phyloP scores from a whole-genome alignment of 257 asterid genomes.

The Lycium ferocissimum region DNA sequence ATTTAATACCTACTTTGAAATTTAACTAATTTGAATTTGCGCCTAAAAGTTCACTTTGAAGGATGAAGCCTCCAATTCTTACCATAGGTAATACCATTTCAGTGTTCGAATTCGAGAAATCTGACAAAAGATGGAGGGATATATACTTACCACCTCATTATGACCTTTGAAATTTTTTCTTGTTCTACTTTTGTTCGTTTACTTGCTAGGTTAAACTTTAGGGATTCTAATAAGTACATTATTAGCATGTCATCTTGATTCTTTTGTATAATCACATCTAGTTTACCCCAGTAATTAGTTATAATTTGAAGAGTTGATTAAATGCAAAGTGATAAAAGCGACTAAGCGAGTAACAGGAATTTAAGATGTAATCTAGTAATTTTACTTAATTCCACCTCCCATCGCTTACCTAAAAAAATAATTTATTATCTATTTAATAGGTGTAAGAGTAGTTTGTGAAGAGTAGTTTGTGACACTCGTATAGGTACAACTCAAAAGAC shows the following conservation, averaged over 20 bases:
- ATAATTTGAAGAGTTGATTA: neutral
- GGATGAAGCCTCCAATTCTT: too few species aligned
- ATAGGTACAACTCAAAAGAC: too few species aligned
- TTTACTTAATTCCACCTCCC: neutral
- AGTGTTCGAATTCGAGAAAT: too few species aligned
- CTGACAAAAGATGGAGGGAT: too few species aligned
- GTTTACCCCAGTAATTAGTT: neutral
- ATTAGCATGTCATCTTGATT: neutral
- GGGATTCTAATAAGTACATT: neutral
- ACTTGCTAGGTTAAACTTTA: neutral
- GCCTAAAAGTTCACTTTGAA: rapidly evolving
- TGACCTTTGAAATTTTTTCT: neutral
- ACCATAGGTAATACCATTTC: too few species aligned
- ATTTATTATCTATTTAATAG: neutral
- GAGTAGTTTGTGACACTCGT: too few species aligned
- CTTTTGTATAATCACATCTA: neutral
- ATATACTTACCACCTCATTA: neutral
- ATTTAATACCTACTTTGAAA: neutral
- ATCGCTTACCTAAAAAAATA: neutral
- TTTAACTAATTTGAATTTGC: rapidly evolving
- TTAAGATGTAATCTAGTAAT: neutral
- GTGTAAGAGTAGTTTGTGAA: too few species aligned
- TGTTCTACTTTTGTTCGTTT: neutral
- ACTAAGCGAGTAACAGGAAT: neutral
- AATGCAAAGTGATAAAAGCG: neutral